phyloP scores from a whole-genome alignment of 1,284 basidiomycete species.

The Sanghuangporus baumii region DNA sequence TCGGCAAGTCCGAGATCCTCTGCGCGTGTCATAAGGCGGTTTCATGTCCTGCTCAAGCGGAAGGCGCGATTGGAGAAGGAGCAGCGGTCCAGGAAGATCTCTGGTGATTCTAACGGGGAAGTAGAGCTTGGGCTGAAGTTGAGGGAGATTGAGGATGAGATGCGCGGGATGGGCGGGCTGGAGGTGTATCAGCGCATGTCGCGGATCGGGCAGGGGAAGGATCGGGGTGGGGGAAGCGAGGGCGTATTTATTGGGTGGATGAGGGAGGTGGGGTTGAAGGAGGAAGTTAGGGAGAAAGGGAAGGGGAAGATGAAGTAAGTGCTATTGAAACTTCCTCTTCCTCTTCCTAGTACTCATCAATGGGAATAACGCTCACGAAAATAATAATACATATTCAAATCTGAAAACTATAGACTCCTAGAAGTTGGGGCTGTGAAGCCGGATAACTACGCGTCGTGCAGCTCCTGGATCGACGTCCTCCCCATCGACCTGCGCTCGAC shows the following conservation, averaged over 20 bases:
- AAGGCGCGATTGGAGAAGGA: constrained; percentile 46
- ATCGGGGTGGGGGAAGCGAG: constrained; percentile 82
- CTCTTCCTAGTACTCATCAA: too few species aligned
- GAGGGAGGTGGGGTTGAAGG: constrained; percentile 43
- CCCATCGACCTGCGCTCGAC: constrained; percentile 80
- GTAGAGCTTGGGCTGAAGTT: constrained; percentile 37
- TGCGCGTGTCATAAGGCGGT: constrained; percentile 59
- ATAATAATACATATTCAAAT: too few species aligned
- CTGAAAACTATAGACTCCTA: constrained; percentile 49
- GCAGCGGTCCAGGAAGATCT: too few species aligned
- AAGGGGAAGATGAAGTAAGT: constrained; percentile 35
- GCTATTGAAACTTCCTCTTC: constrained; percentile 19
- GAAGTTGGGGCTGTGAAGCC: constrained; percentile 84
- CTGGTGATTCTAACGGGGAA: too few species aligned
- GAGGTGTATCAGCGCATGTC: constrained; percentile 80
- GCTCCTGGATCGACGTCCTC: constrained; percentile 63
- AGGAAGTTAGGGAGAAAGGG: constrained; percentile 20
- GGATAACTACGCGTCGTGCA: constrained; percentile 67
- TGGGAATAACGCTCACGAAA: too few species aligned
- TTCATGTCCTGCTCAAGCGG: constrained; percentile 63
- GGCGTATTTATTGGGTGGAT: constrained; percentile 74
- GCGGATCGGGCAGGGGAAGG: constrained; percentile 67
- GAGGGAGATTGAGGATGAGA: constrained; percentile 48
- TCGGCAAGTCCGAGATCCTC: constrained; percentile 48
- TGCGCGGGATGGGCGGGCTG: constrained; percentile 67